Conservation (phyloP, 176 grass and related monocot genomes). For the Oryza australiensis region DNA sequence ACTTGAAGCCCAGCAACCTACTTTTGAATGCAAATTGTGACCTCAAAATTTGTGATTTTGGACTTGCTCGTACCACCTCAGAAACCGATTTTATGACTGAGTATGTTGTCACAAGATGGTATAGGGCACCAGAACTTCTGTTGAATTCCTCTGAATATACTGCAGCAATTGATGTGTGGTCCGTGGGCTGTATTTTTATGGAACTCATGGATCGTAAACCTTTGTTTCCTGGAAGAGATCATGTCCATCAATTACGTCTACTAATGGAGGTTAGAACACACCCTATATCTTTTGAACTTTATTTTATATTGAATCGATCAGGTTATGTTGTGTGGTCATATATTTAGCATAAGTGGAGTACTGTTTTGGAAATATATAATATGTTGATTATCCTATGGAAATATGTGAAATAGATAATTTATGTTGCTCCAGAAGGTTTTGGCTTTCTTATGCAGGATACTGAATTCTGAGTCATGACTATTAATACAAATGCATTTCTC, state of each 20-base stretch:
- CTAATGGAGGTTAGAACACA: constrained; percentile 77
- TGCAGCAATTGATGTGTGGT: constrained; percentile 99
- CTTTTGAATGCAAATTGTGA: constrained; percentile 99
- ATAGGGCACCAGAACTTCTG: constrained; percentile 89
- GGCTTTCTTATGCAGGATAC: neutral
- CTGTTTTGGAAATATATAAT: neutral
- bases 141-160: constrained; percentile 98
- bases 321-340: constrained; percentile 1
- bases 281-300: constrained; percentile 16
- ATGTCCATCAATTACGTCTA: constrained; percentile 92
- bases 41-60: constrained; percentile 99
- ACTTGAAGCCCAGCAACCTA: constrained; percentile 99
- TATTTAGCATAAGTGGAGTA: constrained; percentile 1
- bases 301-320: constrained; percentile 8
- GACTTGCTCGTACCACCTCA: constrained; percentile 95
- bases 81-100: constrained; percentile 99
- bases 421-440: neutral
- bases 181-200: constrained; percentile 99
- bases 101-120: constrained; percentile 99
- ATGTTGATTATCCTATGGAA: neutral
- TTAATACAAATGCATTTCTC: constrained; percentile 13
- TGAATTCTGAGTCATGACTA: neutral
- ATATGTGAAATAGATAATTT: neutral
- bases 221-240: constrained; percentile 95
- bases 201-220: constrained; percentile 96